phyloP scores from a whole-genome alignment of 106 monocot species.

The Platanthera zijinensis region DNA sequence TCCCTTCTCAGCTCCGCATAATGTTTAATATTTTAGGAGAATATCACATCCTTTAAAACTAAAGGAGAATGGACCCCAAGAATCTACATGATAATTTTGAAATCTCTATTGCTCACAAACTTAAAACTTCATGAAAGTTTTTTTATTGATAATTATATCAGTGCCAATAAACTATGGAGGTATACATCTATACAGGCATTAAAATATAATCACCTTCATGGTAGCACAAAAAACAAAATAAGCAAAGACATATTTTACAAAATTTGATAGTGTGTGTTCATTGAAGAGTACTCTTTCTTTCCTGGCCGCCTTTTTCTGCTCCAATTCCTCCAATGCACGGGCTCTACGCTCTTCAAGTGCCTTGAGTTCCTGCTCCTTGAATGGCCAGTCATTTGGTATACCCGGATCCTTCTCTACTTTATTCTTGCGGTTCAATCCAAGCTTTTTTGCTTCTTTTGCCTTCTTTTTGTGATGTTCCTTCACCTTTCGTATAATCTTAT shows the following conservation, averaged over 20 bases:
- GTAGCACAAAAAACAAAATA: background rate
- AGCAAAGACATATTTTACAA: background rate
- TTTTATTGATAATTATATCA: background rate
- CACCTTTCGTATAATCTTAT: constrained; percentile 76
- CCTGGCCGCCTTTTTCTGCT: constrained; percentile 86
- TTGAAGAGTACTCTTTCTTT: constrained; percentile 68
- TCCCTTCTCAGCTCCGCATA: background rate
- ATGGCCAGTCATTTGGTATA: constrained; percentile 98
- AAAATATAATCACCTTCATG: background rate
- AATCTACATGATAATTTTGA: background rate
- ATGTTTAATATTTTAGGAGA: background rate
- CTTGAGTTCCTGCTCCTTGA: constrained; percentile 92
- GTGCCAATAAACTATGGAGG: background rate
- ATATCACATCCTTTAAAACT: background rate
- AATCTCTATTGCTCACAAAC: background rate
- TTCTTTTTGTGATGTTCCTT: constrained; percentile 89
- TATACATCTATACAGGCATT: background rate
- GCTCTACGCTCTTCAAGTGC: constrained; percentile 72
- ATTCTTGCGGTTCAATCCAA: constrained; percentile 36
- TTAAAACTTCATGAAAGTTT: background rate
- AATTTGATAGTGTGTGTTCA: background rate
- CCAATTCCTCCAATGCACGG: constrained; percentile 63
- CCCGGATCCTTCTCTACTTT: constrained; percentile 99
- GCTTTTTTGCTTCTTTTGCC: constrained; percentile 75
- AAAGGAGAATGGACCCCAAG: background rate